phyloP scores from a whole-genome alignment of 371 early-diverging fungal genomes.

The Lichtheimia ornata region DNA sequence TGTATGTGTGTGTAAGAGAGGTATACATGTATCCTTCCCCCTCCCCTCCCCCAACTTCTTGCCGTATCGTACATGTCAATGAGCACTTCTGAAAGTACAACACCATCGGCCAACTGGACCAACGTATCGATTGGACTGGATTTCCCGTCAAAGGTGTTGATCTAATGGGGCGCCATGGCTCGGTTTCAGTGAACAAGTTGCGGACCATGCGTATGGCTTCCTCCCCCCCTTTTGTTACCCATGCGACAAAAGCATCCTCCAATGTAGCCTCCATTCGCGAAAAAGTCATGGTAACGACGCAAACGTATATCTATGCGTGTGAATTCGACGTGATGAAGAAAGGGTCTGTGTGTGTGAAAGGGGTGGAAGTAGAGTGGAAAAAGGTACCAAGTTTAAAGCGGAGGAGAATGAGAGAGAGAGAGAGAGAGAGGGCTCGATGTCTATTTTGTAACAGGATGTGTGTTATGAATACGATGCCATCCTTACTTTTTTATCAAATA shows the following conservation, averaged over 20 bases:
- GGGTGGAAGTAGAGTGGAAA: background rate
- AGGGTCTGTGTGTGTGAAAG: too few relatives aligned
- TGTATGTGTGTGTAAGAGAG: background rate
- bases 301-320: too few relatives aligned
- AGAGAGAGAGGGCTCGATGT: background rate
- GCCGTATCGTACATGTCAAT: constrained; percentile 73
- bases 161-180: constrained; percentile 37
- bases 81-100: constrained; percentile 78
- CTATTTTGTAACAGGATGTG: too few relatives aligned
- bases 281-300: constrained; percentile 34
- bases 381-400: background rate
- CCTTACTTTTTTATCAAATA: too few relatives aligned
- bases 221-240: constrained; percentile 28
- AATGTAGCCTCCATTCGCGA: constrained; percentile 50
- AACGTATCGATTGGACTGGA: constrained; percentile 63
- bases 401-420: background rate
- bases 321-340: too few relatives aligned
- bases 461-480: too few relatives aligned
- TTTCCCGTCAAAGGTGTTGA: constrained; percentile 72
- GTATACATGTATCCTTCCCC: background rate
- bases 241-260: constrained; percentile 57
- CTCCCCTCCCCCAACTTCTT: background rate
- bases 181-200: too few relatives aligned
- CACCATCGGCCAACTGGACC: constrained; percentile 81
- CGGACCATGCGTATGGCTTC: background rate